Base-by-base conservation (phyloP, 768 basidiomycete species). In the Xanthoconium stramineum region DNA sequence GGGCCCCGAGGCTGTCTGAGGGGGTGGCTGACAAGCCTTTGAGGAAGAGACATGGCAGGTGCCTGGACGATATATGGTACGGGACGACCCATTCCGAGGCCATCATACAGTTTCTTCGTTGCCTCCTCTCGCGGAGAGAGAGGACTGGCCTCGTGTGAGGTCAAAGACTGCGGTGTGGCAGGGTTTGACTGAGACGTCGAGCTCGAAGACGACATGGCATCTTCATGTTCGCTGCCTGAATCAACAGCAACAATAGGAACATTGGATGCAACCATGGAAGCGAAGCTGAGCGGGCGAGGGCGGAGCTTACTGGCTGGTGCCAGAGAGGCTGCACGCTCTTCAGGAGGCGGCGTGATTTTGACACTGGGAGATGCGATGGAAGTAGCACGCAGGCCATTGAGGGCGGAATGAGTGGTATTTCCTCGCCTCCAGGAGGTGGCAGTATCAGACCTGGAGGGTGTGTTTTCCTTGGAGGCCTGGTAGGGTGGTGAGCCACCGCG, bases 81-180 rank as follows among this genome's bases (percentile, higher is more conserved):
- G 29, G 88, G 82, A 55, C 90, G 82, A 38, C 90, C 89, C 53
- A 93, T 83, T n/a, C 91, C 89, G 39, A 94, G 80, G 38, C 91
- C 91, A 74, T 93, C 91, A 69, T 91, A 93, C 56, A 91, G 73
- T 75, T 89, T 91, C 83, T 91, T 93, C 39, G 86, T 72, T 12
- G 85, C 91, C 74, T 91, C 90, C 74, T 93, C 91, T 75, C 91
- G 87, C 69, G 88, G 87, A 74, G 89, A 90, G 63, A 92, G 83
- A 53, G 85, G 82, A 59, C 72, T 73, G 3, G 66, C 64, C 20
- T 76, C 77, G 49, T 65, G 65, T 37, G 86, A 88, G 45, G 84
- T 81, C 42, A 84, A 80, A 17, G 88, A 87, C 61, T 82, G 82
- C 12, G 91, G 88, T 2, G 89, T 91, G 42, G 85, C 83, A 4